Evolutionary conservation across 2,329 filamentous ascomycete genomes (phyloP).

Genomic region (Fusarium gaditjirri): DNA sequence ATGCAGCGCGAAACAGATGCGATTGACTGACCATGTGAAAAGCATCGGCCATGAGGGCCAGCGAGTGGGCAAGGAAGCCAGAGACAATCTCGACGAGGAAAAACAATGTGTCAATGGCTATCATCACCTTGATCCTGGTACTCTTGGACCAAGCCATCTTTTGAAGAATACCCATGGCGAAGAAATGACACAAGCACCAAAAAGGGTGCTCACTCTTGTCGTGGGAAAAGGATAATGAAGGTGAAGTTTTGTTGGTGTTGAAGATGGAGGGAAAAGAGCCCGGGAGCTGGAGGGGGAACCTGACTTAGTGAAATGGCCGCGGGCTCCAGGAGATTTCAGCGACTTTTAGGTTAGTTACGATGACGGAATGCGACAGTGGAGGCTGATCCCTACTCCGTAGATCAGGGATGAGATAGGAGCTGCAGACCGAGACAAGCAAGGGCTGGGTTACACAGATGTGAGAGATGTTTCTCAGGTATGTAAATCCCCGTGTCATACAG

Average conservation of each 20-base stretch:
- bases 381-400: conserved; percentile 12
- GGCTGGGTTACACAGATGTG: conserved; percentile 8
- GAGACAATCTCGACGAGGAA: conserved; percentile 89
- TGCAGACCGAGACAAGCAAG: not conserved
- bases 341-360: conserved; percentile 25
- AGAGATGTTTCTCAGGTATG: conserved; percentile 4
- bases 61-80: conserved; percentile 87
- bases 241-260: conserved; percentile 9
- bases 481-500: not conserved
- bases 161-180: conserved; percentile 46
- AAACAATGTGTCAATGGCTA: conserved; percentile 88
- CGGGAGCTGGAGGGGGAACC: not conserved
- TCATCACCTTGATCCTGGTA: conserved; percentile 90
- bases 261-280: not conserved
- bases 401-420: not conserved
- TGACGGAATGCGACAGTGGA: conserved; percentile 42
- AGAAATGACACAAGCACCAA: conserved; percentile 15
- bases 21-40: conserved; percentile 86
- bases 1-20: not conserved
- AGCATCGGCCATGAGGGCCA: conserved; percentile 94
- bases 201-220: conserved; percentile 11
- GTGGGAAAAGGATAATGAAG: not conserved
- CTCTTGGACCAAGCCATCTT: conserved; percentile 91
- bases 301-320: not conserved
- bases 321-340: conserved; percentile 35